These are phyloP conservation scores for Clavaria fumosa DNA, from an alignment of 768 basidiomycete species.

Conservation along the genomic window DNA sequence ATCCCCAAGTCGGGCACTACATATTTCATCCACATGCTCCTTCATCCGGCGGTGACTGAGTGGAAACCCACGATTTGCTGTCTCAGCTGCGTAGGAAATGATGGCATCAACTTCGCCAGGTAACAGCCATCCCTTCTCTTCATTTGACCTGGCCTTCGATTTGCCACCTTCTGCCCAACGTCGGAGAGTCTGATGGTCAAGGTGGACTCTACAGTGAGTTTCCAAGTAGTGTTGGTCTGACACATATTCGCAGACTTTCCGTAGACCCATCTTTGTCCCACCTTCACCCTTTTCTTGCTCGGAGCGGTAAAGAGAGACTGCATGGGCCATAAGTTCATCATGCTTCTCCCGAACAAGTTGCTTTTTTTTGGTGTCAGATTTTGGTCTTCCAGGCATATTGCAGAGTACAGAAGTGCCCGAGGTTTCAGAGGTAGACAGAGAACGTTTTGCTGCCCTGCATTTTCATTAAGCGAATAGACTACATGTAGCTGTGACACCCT, in stretches of 20 bases:
- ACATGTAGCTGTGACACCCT: no score
- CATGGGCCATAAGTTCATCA: not conserved
- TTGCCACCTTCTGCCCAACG: slow-evolving; percentile 11
- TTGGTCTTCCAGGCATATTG: not conserved
- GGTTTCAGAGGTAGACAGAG: no score
- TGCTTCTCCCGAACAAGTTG: not conserved
- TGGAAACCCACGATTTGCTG: slow-evolving; percentile 21
- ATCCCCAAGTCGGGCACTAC: slow-evolving; percentile 14
- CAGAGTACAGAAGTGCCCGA: no score
- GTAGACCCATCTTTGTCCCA: not conserved
- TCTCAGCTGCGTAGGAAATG: slow-evolving; percentile 16
- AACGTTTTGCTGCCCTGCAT: no score
- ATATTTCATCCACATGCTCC: slow-evolving; percentile 14
- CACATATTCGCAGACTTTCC: not conserved
- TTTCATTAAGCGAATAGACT: no score
- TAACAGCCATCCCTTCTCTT: slow-evolving; percentile 16
- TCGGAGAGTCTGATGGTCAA: slow-evolving; percentile 10
- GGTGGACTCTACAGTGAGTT: slow-evolving; percentile 2
- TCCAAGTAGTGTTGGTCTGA: not conserved
- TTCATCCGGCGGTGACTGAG: slow-evolving; percentile 19
- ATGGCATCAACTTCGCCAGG: slow-evolving; percentile 17
- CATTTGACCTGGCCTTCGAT: slow-evolving; percentile 15
- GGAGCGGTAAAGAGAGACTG: not conserved
- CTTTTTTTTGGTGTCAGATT: not conserved
- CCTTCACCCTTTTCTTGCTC: not conserved